Evolutionary conservation across 1,284 basidiomycete genomes (phyloP), one percentile per base, ranked within the genome.

Genomic region (Leccinum pachyderme): DNA sequence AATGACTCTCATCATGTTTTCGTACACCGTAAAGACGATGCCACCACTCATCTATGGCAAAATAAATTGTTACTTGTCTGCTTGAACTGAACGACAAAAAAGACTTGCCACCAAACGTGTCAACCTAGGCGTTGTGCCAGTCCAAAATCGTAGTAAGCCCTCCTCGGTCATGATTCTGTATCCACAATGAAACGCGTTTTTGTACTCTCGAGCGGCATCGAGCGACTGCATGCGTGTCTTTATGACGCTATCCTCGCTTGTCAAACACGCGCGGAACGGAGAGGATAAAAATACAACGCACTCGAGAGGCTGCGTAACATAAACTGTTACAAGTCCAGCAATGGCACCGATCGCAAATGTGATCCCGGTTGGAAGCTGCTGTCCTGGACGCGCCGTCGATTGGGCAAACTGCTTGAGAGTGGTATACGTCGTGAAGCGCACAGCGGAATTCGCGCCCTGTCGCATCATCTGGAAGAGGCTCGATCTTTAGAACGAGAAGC

Each of bases 221-320:
- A 98, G 80, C 1, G 92, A 89, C 72, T 99, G 96, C 96, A 99
- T 98, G 43, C 96, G 84, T 11, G 96, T 98, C 75, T 98, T 98
- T 75, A 98, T 85, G 18, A 98, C 95, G 68, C 93, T 96, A 63
- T 52, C 6, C n/a, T n/a, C 47, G n/a, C 18, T 31, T 28, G 52
- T 69, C 41, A 56, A 43, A 37, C 24, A 2, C 27, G 15, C 24
- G 24, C 37, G 5, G 5, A 22, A 22, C 35, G 7, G 29, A 22
- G 47, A 49, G 45, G 25, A 39, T 25, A 46, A 5, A 18, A 24
- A 27, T 5, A 25, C 24, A 35, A 80, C 90, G 63, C 60, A 93
- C 92, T 96, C 94, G 18, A 97, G 79, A 5, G 94, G 94, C 89
- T 96, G 95, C 0, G 94, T 97, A 37, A 84, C 81, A 75, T 93